Base-by-base conservation (phyloP, 2,329 filamentous ascomycete genomes). In the Arthrobotrys sinensis region DNA sequence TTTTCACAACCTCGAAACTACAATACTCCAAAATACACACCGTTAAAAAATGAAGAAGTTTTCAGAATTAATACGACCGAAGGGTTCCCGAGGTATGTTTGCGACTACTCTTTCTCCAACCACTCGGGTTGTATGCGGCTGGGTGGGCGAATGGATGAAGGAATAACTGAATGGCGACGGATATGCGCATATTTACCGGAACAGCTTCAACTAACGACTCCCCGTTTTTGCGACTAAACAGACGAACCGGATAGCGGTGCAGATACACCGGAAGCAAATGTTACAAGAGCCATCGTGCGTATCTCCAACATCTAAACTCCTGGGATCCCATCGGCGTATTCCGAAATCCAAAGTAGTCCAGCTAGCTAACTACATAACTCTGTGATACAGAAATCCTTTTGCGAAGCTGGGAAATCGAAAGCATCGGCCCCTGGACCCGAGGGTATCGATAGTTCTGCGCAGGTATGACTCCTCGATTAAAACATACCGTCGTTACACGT, bases 351-450 rank as follows among this genome's bases (percentile, higher is more conserved):
- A 53, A 53, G 5, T 8, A 2, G 19, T 34, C 32, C 8, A 45
- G n/a, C 4, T 16, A 16, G 40, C 12, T 36, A 21, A 12, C 16
- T 38, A 57, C 12, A 32, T 16, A 38, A 57, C 32, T 57, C 65
- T 43, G 52, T 70, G 45, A 43, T 75, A 79, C 83, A 94, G 92
- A 92, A 88, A 87, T 88, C 90, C 52, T 97, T 97, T 84, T 96
- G 93, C 87, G 91, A 95, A 85, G 91, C 92, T 63, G 75, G 75
- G 16, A 78, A 78, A 32, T 57, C 46, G 7, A 71, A 66, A 16
- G 12, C 62, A 90, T 89, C 80, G 87, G 88, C 65, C 86, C 88
- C 72, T 88, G 76, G 76, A 10, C 76, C 76, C 21, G 70, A 79
- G 40, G 76, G 69, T 3, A 69, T 75, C 48, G 76, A 79, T 60